Conservation (phyloP, 805 yeast genomes). For the Saturnispora kantuleensis region DNA sequence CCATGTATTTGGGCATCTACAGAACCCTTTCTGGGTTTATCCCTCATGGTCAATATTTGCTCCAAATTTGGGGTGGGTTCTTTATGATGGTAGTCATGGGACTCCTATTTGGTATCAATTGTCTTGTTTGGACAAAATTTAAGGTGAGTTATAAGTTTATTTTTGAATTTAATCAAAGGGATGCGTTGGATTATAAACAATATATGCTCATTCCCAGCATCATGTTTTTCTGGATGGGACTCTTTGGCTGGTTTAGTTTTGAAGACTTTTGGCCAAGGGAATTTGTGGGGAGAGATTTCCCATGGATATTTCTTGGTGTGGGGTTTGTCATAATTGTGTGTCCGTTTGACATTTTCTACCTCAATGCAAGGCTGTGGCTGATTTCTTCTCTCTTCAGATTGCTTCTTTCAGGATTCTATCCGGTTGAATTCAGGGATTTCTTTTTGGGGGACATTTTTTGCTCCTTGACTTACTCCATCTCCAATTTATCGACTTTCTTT, state of each 20-base stretch:
- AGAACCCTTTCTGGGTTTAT: constrained; percentile 30
- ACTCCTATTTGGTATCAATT: constrained; percentile 55
- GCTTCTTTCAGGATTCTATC: constrained; percentile 73
- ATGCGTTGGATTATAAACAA: constrained; percentile 56
- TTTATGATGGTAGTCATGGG: constrained; percentile 53
- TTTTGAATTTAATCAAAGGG: constrained; percentile 72
- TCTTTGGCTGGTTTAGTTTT: constrained; percentile 72
- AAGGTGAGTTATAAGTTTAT: constrained; percentile 87
- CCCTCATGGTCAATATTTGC: constrained; percentile 48
- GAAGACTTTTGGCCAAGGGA: constrained; percentile 50
- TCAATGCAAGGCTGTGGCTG: constrained; percentile 71
- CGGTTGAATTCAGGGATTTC: constrained; percentile 93
- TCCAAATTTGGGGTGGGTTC: constrained; percentile 94
- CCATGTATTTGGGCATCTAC: constrained; percentile 36
- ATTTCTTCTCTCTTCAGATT: constrained; percentile 63
- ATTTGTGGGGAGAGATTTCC: constrained; percentile 65
- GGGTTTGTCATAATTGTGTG: constrained; percentile 38
- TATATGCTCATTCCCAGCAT: constrained; percentile 56
- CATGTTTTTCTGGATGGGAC: constrained; percentile 42
- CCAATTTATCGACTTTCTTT: constrained; percentile 76
- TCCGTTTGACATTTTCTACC: constrained; percentile 51
- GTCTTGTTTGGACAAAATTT: constrained; percentile 60
- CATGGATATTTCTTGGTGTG: constrained; percentile 63
- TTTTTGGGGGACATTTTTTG: constrained; percentile 86
- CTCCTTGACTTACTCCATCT: constrained; percentile 78